phyloP scores from a whole-genome alignment of 2,329 filamentous ascomycete species.

The Graphium sp. region DNA sequence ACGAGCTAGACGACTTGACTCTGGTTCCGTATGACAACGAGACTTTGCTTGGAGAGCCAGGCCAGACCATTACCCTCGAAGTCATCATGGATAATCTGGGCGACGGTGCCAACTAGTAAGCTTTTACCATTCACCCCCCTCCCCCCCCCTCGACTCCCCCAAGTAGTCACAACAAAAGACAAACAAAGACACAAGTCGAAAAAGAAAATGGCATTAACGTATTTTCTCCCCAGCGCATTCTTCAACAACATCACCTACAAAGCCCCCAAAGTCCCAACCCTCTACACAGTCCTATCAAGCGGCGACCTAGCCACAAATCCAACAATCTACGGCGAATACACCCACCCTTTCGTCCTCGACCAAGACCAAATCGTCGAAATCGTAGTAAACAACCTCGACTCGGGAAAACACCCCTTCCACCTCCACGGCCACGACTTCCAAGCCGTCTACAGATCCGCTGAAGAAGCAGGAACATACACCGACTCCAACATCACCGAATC shows the following conservation, averaged over 20 bases:
- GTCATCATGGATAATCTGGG: slow-evolving; percentile 34
- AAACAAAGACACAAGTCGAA: slow-evolving; percentile 2
- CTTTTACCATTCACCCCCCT: too few relatives aligned
- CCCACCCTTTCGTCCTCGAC: slow-evolving; percentile 34
- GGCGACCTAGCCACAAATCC: slow-evolving; percentile 27
- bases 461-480: slow-evolving; percentile 38
- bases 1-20: slow-evolving; percentile 41
- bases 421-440: slow-evolving; percentile 47
- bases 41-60: slow-evolving; percentile 26
- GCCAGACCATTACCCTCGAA: slow-evolving; percentile 29
- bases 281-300: slow-evolving; percentile 49
- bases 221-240: too few relatives aligned
- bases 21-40: slow-evolving; percentile 37
- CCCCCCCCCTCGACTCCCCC: slow-evolving; percentile 3
- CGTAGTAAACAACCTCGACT: slow-evolving; percentile 40
- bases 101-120: slow-evolving; percentile 39
- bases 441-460: slow-evolving; percentile 34
- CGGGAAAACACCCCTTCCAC: slow-evolving; percentile 45
- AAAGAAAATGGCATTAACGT: slow-evolving; percentile 7
- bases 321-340: slow-evolving; percentile 29
- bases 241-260: slow-evolving; percentile 50
- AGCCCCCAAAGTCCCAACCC: slow-evolving; percentile 45
- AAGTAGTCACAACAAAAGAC: background rate
- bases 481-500: slow-evolving; percentile 20
- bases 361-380: slow-evolving; percentile 38